Percentiles rank a stretch among this genome's conserved stretches.
These are phyloP conservation scores for Fusarium virguliforme DNA, from an alignment of 2,329 filamentous ascomycete species.

Conservation along the genomic window DNA sequence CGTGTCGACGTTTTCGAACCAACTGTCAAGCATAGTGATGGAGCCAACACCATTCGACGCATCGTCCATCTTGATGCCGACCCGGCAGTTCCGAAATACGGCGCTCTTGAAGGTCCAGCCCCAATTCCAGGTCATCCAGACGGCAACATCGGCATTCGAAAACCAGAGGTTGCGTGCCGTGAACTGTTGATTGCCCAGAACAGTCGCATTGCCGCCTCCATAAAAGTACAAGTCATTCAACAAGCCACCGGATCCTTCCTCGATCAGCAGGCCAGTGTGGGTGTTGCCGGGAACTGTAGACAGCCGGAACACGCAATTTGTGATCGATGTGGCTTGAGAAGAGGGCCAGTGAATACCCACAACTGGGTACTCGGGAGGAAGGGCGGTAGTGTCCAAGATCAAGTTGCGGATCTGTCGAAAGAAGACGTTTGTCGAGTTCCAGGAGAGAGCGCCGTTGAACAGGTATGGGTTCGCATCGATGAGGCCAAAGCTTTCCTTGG, in stretches of 20 bases:
- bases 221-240: slow-evolving; percentile 80
- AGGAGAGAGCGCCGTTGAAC: slow-evolving; percentile 60
- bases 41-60: slow-evolving; percentile 76
- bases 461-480: slow-evolving; percentile 67
- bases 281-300: slow-evolving; percentile 63
- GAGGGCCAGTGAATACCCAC: slow-evolving; percentile 79
- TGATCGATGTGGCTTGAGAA: slow-evolving; percentile 73
- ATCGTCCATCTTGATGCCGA: slow-evolving; percentile 77
- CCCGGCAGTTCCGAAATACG: slow-evolving; percentile 73
- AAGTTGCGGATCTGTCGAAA: slow-evolving; percentile 73
- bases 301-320: slow-evolving; percentile 72
- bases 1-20: slow-evolving; percentile 75
- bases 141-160: slow-evolving; percentile 75
- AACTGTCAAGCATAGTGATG: slow-evolving; percentile 81
- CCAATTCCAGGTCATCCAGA: slow-evolving; percentile 84
- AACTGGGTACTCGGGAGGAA: slow-evolving; percentile 62
- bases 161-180: slow-evolving; percentile 79
- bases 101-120: slow-evolving; percentile 81
- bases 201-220: slow-evolving; percentile 74
- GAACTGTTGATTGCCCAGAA: slow-evolving; percentile 79
- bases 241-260: slow-evolving; percentile 76
- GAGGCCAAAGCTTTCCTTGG: slow-evolving; percentile 59
- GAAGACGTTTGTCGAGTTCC: slow-evolving; percentile 72
- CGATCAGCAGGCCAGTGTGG: slow-evolving; percentile 74
- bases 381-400: slow-evolving; percentile 68